Base-by-base conservation (phyloP, 495 filamentous ascomycete species). In the Podospora pseudocomata region DNA sequence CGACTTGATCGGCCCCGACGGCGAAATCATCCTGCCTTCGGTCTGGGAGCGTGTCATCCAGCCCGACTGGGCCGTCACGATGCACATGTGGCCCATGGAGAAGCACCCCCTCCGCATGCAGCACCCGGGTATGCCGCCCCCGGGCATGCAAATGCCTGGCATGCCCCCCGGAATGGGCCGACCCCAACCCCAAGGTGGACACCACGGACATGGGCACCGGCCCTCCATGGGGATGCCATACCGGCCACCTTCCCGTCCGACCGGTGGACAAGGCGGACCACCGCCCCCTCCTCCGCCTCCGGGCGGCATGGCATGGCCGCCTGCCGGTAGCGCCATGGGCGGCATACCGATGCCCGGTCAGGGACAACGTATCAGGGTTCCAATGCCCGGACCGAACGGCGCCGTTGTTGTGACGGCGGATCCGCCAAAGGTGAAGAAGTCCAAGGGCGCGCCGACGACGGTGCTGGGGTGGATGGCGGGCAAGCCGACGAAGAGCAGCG, bases 31-130 rank as follows among this genome's bases (percentile, higher is more conserved):
- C 70, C 87, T 96, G 23, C 92, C 92, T 6, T 87, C 91, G 68
- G 88, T 95, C 7, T 96, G 92, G 92, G 92, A 95, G 67, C 92
- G 87, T 64, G 88, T 93, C 60, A 80, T 96, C 58, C 86, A 95
- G 78, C 92, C 92, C 5, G 92, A 94, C 75, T 96, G 92, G 92
- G 83, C 86, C 54, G 90, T 97, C 72, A 93, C 89, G 3, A 97
- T 97, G 94, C 91, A 96, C 70, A 95, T 97, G 92, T 97, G 94
- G 94, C 93, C 94, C 5, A 90, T 97, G 83, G 82, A 84, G 27
- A 79, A 79, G 70, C 67, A 70, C n/a, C 73, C 76, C 2, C 71
- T 63, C 11, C 63, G 71, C 27, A 39, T 39, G 26, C 71, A 69
- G 28, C 28, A 30, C 32, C 68, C 64, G 0, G 26, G 15, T 15